Evolutionary conservation across 176 grass and related monocot species (phyloP).

Genomic region (Eremochloa ophiuroides): DNA sequence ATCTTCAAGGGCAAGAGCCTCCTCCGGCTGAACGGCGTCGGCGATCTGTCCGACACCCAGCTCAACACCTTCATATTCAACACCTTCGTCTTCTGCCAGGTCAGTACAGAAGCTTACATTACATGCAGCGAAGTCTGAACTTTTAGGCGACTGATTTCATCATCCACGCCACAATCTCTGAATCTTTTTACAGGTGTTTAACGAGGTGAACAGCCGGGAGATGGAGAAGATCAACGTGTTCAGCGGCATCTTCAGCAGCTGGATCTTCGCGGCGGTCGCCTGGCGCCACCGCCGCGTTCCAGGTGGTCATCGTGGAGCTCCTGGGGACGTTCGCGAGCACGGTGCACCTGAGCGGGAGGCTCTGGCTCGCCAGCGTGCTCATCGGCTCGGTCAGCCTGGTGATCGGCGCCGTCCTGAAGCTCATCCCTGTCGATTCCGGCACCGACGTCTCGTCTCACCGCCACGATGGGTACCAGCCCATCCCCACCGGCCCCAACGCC

Average conservation of each 20-base stretch:
- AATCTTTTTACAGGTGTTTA: constrained; percentile 59
- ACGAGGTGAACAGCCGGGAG: constrained; percentile 90
- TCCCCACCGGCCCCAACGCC: constrained; percentile 58
- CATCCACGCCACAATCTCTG: neutral
- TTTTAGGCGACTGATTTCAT: no score
- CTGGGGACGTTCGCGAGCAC: constrained; percentile 78
- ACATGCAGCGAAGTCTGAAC: neutral
- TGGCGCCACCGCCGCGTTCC: constrained; percentile 60
- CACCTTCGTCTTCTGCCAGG: constrained; percentile 91
- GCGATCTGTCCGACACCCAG: constrained; percentile 5
- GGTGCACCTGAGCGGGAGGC: constrained; percentile 43
- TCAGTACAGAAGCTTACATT: neutral
- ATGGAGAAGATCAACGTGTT: constrained; percentile 97
- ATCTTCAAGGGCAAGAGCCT: constrained; percentile 58
- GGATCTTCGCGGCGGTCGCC: constrained; percentile 67
- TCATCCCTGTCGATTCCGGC: constrained; percentile 44
- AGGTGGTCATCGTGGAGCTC: constrained; percentile 75
- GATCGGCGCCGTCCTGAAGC: constrained; percentile 64
- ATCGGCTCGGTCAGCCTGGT: constrained; percentile 63
- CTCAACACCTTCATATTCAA: constrained; percentile 95
- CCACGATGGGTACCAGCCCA: constrained; percentile 54
- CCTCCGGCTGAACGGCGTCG: constrained; percentile 24
- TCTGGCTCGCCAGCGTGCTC: constrained; percentile 66
- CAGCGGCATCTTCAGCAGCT: constrained; percentile 65
- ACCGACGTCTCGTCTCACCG: neutral